Base-by-base conservation (phyloP, 2,329 filamentous ascomycete genomes). In the Colletotrichum sp. region DNA sequence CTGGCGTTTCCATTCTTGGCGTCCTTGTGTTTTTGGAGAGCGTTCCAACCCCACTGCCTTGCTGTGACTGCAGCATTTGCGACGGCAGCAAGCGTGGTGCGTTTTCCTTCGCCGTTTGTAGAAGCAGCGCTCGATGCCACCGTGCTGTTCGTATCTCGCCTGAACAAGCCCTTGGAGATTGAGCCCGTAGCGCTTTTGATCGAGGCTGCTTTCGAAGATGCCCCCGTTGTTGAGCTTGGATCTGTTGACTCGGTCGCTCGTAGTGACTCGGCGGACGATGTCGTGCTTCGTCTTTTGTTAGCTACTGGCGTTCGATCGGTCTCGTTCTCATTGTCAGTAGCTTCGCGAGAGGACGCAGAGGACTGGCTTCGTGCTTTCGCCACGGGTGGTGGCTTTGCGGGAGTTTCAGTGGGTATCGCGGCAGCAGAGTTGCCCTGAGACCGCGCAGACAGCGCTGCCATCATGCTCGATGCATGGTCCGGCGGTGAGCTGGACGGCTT, bases 381-480 rank as follows among this genome's bases (percentile, higher is more conserved):
- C 6, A 83, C 78, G 13, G 84, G 84, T 75, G 83, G 85, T 32
- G 80, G 81, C 77, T 83, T 85, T 73, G 76, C 81, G 73, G 79
- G 84, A 58, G 77, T 83, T 67, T 80, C 85, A 77, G 79, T 82
- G 56, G 80, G 85, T 72, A 89, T 88, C 15, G 86, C 85, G 8
- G 83, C 81, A 2, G 91, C 89, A 2, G 91, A 90, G 26, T 84
- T 83, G n/a, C 90, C 87, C 43, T 90, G 88, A 1, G 93, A 91
- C 21, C 90, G 88, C 21, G 87, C 90, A n/a, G 93, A 92, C 52
- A 95, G 87, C 52, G 91, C 92, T 70, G 93, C 93, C 88, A 96
- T 95, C 30, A 90, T 88, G 78, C 87, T 90, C 26, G 89, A 88
- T 28, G 93, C 93, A 80, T 92, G 88, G 48, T 92, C 90, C 3